Evolutionary conservation across 306 rosid genomes (phyloP), one percentile per base, ranked within the genome.

Genomic region (Medicago lupulina): DNA sequence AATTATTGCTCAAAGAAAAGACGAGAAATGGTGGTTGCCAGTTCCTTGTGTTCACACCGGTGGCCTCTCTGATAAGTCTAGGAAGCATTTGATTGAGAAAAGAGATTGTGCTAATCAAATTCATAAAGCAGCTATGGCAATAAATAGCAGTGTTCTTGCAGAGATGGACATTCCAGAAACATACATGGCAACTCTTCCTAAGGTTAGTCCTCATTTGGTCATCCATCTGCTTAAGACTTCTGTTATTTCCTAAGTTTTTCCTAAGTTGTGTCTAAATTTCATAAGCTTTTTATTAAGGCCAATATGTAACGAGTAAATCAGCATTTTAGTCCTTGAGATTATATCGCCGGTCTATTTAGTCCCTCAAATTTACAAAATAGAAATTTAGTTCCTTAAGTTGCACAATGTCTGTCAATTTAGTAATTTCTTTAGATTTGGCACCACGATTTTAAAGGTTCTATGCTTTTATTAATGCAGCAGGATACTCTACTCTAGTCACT

Each of bases 21-120:
- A 96, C 67, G 99, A 92, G 78, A 96, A 96, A 75, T 96, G 99
- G 99, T 96, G 99, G 99, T 69, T 92, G 73, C 99, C 99, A 9
- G 85, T 90, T 64, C 99, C 99, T 36, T 96, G 98, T 81, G 89
- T 92, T 55, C 83, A 79, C 78, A 51, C 89, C 0, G 83, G 82
- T 14, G 99, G 99, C 67, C 87, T 96, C 62, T 85, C 96, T 36
- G 92, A 87, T 41, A 89, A 89, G 80, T 75, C 96, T 10, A 83
- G 83, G 57, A 96, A 89, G 83, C 94, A 89, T 15, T 85, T 96
- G 78, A 80, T 73, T 70, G 86, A 89, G 79, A 92, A 87, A 71
- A 87, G 97, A 21, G 96, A 96, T 61, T 88, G 92, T 23, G 87
- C 91, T 11, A 92, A 84, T 85, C 99, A 96, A 76, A 92, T 96